Conservation (phyloP, 2,329 filamentous ascomycete species). For the Sordariomycetes sp. region DNA sequence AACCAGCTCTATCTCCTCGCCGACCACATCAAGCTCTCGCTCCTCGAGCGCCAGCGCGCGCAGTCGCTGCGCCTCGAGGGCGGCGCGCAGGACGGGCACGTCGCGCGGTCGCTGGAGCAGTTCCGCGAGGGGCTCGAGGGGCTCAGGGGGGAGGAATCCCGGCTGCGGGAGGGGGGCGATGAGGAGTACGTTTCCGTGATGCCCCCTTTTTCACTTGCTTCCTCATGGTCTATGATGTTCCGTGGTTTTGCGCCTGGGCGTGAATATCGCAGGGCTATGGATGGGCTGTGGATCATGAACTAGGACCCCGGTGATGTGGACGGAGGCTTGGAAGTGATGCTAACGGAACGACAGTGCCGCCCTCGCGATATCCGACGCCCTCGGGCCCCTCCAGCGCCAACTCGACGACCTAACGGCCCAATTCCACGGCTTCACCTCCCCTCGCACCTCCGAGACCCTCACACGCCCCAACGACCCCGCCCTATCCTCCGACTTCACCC, state of each 20-base stretch:
- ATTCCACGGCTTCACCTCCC: conserved; percentile 55
- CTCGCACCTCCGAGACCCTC: conserved; percentile 34
- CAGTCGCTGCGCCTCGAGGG: conserved; percentile 67
- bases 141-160: conserved; percentile 49
- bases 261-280: too few relatives aligned
- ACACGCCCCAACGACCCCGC: conserved; percentile 51
- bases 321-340: neutral
- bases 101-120: conserved; percentile 77
- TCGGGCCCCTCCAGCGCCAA: conserved; percentile 58
- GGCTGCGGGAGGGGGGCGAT: conserved; percentile 50
- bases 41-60: conserved; percentile 82
- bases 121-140: conserved; percentile 66
- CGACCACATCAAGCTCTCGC: conserved; percentile 92
- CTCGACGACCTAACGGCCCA: conserved; percentile 65
- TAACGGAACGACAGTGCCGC: conserved; percentile 22
- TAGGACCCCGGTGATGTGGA: too few relatives aligned
- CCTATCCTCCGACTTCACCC: conserved; percentile 49
- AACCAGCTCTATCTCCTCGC: conserved; percentile 83
- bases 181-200: conserved; percentile 35
- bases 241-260: neutral
- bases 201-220: neutral
- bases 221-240: neutral
- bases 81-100: conserved; percentile 68
- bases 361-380: conserved; percentile 44
- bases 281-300: too few relatives aligned